These are phyloP conservation scores for Epithele typhae DNA, from an alignment of 768 basidiomycete species.

Conservation along the genomic window DNA sequence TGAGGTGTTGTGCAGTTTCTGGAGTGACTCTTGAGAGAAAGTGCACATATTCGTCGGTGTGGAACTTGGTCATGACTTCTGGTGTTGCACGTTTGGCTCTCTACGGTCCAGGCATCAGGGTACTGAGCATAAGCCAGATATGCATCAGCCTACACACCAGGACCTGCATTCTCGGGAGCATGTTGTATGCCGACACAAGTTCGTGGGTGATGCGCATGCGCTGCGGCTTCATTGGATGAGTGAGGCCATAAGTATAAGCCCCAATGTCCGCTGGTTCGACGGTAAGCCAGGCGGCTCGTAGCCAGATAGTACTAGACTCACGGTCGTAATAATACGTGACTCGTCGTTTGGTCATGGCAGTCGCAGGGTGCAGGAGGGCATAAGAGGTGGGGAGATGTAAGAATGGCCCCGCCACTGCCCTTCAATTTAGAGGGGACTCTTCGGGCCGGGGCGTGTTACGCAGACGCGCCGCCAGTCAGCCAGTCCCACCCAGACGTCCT, in stretches of 20 bases:
- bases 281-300: background rate
- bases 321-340: slow-evolving; percentile 82
- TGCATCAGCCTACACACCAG: slow-evolving; percentile 48
- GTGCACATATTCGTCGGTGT: slow-evolving; percentile 97
- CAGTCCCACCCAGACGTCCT: too few relatives aligned
- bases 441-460: too few relatives aligned
- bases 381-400: background rate
- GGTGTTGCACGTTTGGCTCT: slow-evolving; percentile 32
- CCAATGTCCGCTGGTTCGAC: slow-evolving; percentile 62
- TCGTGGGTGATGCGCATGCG: slow-evolving; percentile 93
- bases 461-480: too few relatives aligned
- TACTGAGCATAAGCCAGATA: background rate
- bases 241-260: slow-evolving; percentile 75
- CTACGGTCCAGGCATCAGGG: slow-evolving; percentile 9
- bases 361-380: background rate
- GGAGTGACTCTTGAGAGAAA: slow-evolving; percentile 87
- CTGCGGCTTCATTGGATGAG: slow-evolving; percentile 96
- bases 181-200: slow-evolving; percentile 82
- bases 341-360: slow-evolving; percentile 60
- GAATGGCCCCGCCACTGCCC: too few relatives aligned
- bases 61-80: slow-evolving; percentile 76
- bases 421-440: too few relatives aligned
- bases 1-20: slow-evolving; percentile 84
- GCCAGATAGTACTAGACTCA: slow-evolving; percentile 28
- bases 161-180: slow-evolving; percentile 91